Base-by-base conservation (phyloP, 441 rosid genomes). In the Cnidoscolus chayamansa region DNA sequence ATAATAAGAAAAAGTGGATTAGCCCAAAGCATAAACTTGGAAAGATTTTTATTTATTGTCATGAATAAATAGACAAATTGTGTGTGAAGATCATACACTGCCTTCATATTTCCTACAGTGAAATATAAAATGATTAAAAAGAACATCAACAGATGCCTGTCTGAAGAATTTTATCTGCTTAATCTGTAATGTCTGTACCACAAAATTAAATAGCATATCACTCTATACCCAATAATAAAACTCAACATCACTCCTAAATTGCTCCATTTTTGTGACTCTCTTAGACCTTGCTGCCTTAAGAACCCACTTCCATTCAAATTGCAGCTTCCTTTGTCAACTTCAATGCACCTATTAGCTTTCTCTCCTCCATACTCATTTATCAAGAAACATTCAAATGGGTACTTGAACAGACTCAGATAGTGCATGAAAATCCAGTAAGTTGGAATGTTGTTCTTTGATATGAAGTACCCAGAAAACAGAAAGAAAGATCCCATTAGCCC, bases 401-500 rank as follows among this genome's bases (percentile, higher is more conserved):
- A 93, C 88, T 93, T 93, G 72, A 93, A 91, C 75, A 93, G 76
- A 62, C 96, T 91, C 80, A 91, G 75, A 56, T 91, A 90, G 72
- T 93, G 91, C 97, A 93, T 91, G 76, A 88, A 93, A 76, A 80
- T 84, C 98, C 97, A 91, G 84, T 91, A 89, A 30, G 67, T 80
- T 2, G 97, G 97, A 53, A 91, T 88, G 45, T 82, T 81, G 1
- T 87, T 85, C 74, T 90, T 79, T 0, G 89, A 71, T 37, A 90
- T 89, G 73, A 93, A 93, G 57, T 89, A 93, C 3, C 98, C 98
- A 0, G 94, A 91, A 43, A 93, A 93, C 12, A 93, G 89, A 76
- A 93, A 91, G 86, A 93, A 93, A 37, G 97, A 93, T 57, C 96
- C 97, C 91, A 93, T 88, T 13, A 93, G 81, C 16, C 97, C 93